These are phyloP conservation scores for Cordyceps militaris DNA, from an alignment of 2,329 filamentous ascomycete genomes.

Conservation along the genomic window DNA sequence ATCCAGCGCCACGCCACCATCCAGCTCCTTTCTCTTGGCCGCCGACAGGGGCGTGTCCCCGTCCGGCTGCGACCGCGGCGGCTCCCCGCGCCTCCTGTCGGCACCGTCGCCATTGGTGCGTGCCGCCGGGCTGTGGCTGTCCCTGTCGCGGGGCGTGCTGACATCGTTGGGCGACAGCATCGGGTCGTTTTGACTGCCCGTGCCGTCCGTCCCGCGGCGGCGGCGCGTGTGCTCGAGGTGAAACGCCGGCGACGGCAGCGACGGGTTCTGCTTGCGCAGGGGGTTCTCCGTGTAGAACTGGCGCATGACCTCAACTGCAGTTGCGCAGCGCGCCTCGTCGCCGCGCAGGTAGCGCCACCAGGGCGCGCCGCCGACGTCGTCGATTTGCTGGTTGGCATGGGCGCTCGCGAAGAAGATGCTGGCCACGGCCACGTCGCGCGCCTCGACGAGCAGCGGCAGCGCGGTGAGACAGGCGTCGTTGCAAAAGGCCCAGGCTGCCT, in stretches of 20 bases:
- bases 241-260: slow-evolving; percentile 48
- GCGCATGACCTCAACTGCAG: slow-evolving; percentile 70
- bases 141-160: slow-evolving; percentile 42
- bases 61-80: slow-evolving; percentile 24
- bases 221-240: slow-evolving; percentile 49
- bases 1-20: slow-evolving; percentile 26
- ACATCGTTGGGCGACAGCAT: slow-evolving; percentile 38
- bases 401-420: slow-evolving; percentile 82
- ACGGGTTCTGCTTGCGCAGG: slow-evolving; percentile 48
- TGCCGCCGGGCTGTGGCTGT: slow-evolving; percentile 41
- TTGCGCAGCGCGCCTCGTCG: slow-evolving; percentile 60
- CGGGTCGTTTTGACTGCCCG: slow-evolving; percentile 28
- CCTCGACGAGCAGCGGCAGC: slow-evolving; percentile 72
- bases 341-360: slow-evolving; percentile 85
- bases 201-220: slow-evolving; percentile 36
- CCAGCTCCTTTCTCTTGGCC: slow-evolving; percentile 36
- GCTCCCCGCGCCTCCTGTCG: slow-evolving; percentile 20
- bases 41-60: slow-evolving; percentile 28
- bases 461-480: slow-evolving; percentile 84
- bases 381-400: slow-evolving; percentile 66
- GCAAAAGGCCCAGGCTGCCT: slow-evolving; percentile 87
- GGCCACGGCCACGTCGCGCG: slow-evolving; percentile 74
- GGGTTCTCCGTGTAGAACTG: slow-evolving; percentile 61
- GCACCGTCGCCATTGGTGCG: slow-evolving; percentile 28
- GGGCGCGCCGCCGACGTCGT: slow-evolving; percentile 65